Percentiles rank a stretch among this genome's conserved stretches.
Conservation (phyloP, 2,329 filamentous ascomycete species). For the Nectriaceae sp. region DNA sequence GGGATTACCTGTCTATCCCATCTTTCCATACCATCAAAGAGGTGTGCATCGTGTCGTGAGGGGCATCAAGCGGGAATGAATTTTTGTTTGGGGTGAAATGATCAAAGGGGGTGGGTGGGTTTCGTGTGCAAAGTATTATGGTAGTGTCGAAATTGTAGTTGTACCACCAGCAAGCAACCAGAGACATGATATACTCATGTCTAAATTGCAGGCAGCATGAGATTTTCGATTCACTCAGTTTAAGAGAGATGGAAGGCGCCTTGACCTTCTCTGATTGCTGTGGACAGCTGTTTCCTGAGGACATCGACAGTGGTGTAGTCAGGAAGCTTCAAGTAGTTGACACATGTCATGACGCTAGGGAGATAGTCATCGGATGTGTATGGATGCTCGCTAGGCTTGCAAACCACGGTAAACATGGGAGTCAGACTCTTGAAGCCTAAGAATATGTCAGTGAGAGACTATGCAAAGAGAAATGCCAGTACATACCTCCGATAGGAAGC, state of each 20-base stretch:
- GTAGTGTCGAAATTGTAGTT: background rate
- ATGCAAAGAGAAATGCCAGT: background rate
- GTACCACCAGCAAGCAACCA: no score
- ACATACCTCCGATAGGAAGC: slow-evolving; percentile 92
- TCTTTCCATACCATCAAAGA: slow-evolving; percentile 21
- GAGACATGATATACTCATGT: no score
- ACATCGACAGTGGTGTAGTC: slow-evolving; percentile 83
- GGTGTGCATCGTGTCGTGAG: slow-evolving; percentile 25
- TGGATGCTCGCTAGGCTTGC: slow-evolving; percentile 95
- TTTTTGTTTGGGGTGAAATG: slow-evolving; percentile 17
- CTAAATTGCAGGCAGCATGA: background rate
- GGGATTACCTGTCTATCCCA: slow-evolving; percentile 27
- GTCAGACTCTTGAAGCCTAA: slow-evolving; percentile 94
- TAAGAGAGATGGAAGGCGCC: slow-evolving; percentile 96
- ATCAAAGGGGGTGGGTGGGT: slow-evolving; percentile 7
- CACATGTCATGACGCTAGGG: slow-evolving; percentile 99
- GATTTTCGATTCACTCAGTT: slow-evolving; percentile 6
- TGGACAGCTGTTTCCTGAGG: slow-evolving; percentile 76
- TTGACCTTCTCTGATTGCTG: slow-evolving; percentile 92
- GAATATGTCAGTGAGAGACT: slow-evolving; percentile 33
- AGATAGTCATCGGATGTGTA: slow-evolving; percentile 95
- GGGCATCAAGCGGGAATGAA: slow-evolving; percentile 22
- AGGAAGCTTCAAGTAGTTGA: slow-evolving; percentile 97
- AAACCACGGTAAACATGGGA: slow-evolving; percentile 98
- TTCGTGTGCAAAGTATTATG: slow-evolving; percentile 6